Evolutionary conservation across 2,329 filamentous ascomycete species (phyloP).

Genomic region (Clonostachys rhizophaga): DNA sequence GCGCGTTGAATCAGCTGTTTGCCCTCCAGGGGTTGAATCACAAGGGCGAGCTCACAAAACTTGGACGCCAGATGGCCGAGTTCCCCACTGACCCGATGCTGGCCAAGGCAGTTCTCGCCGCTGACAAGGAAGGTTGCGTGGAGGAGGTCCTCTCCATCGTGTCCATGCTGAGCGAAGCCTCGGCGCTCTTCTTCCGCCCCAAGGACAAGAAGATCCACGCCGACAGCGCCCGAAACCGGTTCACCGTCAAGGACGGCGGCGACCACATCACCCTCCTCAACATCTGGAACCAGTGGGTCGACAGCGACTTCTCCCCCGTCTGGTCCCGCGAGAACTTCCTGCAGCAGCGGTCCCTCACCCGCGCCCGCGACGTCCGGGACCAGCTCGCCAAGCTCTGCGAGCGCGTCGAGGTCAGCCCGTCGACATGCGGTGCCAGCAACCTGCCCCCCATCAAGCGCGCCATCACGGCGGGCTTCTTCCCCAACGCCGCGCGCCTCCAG

Average conservation of each 20-base stretch:
- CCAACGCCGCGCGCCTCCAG: slow-evolving; percentile 81
- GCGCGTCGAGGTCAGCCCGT: slow-evolving; percentile 77
- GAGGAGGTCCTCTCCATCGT: slow-evolving; percentile 91
- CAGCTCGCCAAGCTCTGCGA: slow-evolving; percentile 92
- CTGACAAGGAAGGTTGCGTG: slow-evolving; percentile 86
- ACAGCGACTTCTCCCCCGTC: slow-evolving; percentile 80
- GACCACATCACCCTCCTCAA: slow-evolving; percentile 87
- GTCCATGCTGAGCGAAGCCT: slow-evolving; percentile 88
- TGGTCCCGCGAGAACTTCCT: slow-evolving; percentile 94
- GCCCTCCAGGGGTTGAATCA: slow-evolving; percentile 86
- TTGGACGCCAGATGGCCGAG: slow-evolving; percentile 92
- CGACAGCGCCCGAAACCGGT: slow-evolving; percentile 82
- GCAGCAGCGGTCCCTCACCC: slow-evolving; percentile 82
- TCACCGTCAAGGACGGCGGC: slow-evolving; percentile 85
- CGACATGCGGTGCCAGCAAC: slow-evolving; percentile 65
- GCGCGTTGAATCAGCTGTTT: slow-evolving; percentile 85
- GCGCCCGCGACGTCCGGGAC: slow-evolving; percentile 87
- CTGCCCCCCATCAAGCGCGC: slow-evolving; percentile 76
- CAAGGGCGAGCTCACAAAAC: slow-evolving; percentile 81
- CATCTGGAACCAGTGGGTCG: slow-evolving; percentile 94
- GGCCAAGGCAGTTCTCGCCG: slow-evolving; percentile 81
- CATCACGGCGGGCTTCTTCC: slow-evolving; percentile 89
- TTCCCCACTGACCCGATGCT: slow-evolving; percentile 92
- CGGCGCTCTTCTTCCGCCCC: slow-evolving; percentile 86
- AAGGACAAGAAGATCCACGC: slow-evolving; percentile 98